These are phyloP conservation scores for Dothistroma pini DNA, from an alignment of 2,329 filamentous ascomycete genomes.

Conservation along the genomic window DNA sequence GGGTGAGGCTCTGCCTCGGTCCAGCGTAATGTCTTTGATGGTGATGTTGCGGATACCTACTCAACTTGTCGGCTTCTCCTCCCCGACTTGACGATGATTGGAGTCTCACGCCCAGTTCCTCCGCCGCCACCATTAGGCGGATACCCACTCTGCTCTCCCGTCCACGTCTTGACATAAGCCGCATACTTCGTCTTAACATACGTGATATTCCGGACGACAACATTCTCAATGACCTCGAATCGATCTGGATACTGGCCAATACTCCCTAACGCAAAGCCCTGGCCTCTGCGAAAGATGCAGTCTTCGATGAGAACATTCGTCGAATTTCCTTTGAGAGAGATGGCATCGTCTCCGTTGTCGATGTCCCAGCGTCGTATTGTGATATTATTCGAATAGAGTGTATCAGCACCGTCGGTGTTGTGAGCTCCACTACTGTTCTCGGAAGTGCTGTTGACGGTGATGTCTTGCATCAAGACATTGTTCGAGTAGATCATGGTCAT, in stretches of 20 bases:
- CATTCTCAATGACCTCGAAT: constrained; percentile 49
- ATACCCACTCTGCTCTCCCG: constrained; percentile 43
- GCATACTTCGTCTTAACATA: neutral
- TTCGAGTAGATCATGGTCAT: constrained; percentile 51
- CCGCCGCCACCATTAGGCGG: constrained; percentile 58
- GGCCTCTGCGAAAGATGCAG: constrained; percentile 46
- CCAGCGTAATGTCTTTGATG: too few relatives aligned
- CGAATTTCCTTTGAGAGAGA: constrained; percentile 47
- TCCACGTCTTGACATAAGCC: constrained; percentile 54
- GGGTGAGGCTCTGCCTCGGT: too few relatives aligned
- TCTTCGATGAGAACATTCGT: constrained; percentile 52
- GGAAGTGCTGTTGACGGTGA: constrained; percentile 51
- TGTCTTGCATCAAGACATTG: constrained; percentile 47
- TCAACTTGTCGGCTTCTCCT: too few relatives aligned
- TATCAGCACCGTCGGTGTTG: constrained; percentile 52
- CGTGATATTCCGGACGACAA: constrained; percentile 46
- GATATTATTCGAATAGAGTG: constrained; percentile 50
- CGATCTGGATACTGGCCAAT: constrained; percentile 8
- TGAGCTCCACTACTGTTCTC: constrained; percentile 25
- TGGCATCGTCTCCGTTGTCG: constrained; percentile 52
- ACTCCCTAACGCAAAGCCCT: constrained; percentile 52
- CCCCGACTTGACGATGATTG: too few relatives aligned
- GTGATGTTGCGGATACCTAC: too few relatives aligned
- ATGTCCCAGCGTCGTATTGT: constrained; percentile 49
- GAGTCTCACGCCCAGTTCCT: constrained; percentile 33